Percentiles rank a stretch among this genome's conserved stretches.
Conservation (phyloP, 768 basidiomycete species). For the Bullera alba region DNA sequence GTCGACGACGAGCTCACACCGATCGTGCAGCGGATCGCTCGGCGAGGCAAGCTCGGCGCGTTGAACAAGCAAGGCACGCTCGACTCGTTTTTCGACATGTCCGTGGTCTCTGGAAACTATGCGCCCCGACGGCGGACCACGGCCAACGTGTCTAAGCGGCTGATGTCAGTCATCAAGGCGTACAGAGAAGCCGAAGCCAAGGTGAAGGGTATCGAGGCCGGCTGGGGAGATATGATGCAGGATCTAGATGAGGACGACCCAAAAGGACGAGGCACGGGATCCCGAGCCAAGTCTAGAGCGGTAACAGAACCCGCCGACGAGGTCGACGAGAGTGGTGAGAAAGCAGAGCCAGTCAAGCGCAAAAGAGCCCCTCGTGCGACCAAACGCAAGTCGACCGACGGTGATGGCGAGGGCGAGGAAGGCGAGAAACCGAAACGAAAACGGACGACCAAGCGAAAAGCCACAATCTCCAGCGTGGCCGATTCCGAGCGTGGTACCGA, state of each 20-base stretch:
- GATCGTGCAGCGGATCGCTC: constrained; percentile 80
- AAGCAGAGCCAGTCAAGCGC: neutral
- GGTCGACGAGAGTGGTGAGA: constrained; percentile 2
- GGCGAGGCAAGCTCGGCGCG: constrained; percentile 63
- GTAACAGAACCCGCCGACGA: neutral
- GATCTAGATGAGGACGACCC: constrained; percentile 40
- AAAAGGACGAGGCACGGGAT: constrained; percentile 33
- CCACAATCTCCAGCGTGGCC: neutral
- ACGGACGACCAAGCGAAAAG: neutral
- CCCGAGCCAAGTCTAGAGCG: constrained; percentile 5
- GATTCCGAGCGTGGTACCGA: neutral
- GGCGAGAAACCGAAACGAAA: neutral
- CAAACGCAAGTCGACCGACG: neutral
- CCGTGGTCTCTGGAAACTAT: constrained; percentile 59
- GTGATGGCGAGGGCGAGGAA: neutral
- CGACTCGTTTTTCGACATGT: constrained; percentile 65
- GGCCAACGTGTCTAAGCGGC: constrained; percentile 69
- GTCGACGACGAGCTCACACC: constrained; percentile 86
- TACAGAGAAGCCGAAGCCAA: constrained; percentile 43
- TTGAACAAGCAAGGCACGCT: constrained; percentile 72
- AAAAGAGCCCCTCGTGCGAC: neutral
- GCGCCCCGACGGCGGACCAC: constrained; percentile 74
- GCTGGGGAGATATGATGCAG: constrained; percentile 42
- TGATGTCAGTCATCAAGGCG: constrained; percentile 53
- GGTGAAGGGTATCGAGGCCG: constrained; percentile 16